Percentiles rank a stretch among this genome's conserved stretches.
Evolutionary conservation across 768 basidiomycete species (phyloP).

Genomic region (Tylopilus balloui): DNA sequence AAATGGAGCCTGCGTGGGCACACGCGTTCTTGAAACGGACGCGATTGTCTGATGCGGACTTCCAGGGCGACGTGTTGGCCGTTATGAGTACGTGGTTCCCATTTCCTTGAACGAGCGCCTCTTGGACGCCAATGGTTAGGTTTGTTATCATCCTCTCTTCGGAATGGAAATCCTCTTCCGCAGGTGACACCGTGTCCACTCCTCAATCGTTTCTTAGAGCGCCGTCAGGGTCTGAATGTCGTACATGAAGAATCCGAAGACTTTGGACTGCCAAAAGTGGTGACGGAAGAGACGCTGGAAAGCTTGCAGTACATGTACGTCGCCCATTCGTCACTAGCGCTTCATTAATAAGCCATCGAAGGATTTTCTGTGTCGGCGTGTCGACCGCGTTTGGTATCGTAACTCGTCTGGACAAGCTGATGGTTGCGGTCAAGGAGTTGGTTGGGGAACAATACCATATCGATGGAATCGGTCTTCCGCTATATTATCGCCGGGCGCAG

Average conservation of each 20-base stretch:
- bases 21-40: slow-evolving; percentile 71
- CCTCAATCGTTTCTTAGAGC: slow-evolving; percentile 42
- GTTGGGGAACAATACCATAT: slow-evolving; percentile 87
- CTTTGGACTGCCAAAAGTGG: slow-evolving; percentile 63
- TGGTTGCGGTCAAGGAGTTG: slow-evolving; percentile 79
- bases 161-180: slow-evolving; percentile 70
- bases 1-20: slow-evolving; percentile 74
- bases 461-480: slow-evolving; percentile 50
- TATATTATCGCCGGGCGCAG: slow-evolving; percentile 18
- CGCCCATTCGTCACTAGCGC: too few species aligned
- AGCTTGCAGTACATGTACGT: slow-evolving; percentile 77
- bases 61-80: slow-evolving; percentile 81
- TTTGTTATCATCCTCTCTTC: slow-evolving; percentile 72
- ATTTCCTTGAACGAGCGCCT: background rate
- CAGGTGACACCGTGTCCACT: slow-evolving; percentile 82
- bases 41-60: slow-evolving; percentile 70
- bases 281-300: slow-evolving; percentile 69
- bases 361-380: slow-evolving; percentile 70
- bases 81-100: slow-evolving; percentile 56
- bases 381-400: slow-evolving; percentile 66
- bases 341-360: slow-evolving; percentile 18
- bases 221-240: slow-evolving; percentile 58
- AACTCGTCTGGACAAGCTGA: slow-evolving; percentile 69
- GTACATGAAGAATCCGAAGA: slow-evolving; percentile 69
- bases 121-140: slow-evolving; percentile 36